Base-by-base conservation (phyloP, 345 rosid species). In the Theobroma cacao region DNA sequence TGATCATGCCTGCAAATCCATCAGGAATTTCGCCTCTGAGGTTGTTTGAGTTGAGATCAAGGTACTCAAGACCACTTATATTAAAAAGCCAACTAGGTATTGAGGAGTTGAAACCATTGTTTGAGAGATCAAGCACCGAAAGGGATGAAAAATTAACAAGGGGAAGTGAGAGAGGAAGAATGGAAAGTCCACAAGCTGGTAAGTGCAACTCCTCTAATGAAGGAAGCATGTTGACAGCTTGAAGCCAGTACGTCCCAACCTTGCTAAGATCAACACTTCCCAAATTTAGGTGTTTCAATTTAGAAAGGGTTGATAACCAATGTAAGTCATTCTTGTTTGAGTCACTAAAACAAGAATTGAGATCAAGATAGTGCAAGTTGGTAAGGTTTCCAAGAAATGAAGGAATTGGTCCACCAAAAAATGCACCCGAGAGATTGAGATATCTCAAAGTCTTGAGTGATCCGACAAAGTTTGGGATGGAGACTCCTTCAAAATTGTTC, bases 191-290 rank as follows among this genome's bases (percentile, higher is more conserved):
- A 67, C 89, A 81, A 34, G 11, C 48, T 7, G 68, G 59, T 4
- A 84, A 43, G 67, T 72, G 53, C 80, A 86, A 59, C 73, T 88
- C 82, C 7, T 28, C 18, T 12, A 88, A 77, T 1, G 86, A 85
- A 65, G 87, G 82, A 66, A 86, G 81, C 80, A 77, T 75, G 53
- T 81, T 84, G 26, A 75, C 4, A 14, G 77, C 67, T 10, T 78
- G 50, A 24, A 78, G 65, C 89, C 89, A 86, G 20, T 71, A 20
- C 24, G 40, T 64, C 60, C 43, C 26, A 10, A 66, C 77, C 18
- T 68, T 48, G 56, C 75, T 75, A 0, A 86, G 83, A 28, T 84
- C 67, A 4, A 72, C 66, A 40, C 33, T 5, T 14, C 70, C 85
- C 34, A 86, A 47, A 56, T 81, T 60, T 40, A 38, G 55, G 15